Evolutionary conservation across 352 stramenopile species (phyloP), one percentile per base, ranked within the genome.

Genomic region (Phytophthora multivora): DNA sequence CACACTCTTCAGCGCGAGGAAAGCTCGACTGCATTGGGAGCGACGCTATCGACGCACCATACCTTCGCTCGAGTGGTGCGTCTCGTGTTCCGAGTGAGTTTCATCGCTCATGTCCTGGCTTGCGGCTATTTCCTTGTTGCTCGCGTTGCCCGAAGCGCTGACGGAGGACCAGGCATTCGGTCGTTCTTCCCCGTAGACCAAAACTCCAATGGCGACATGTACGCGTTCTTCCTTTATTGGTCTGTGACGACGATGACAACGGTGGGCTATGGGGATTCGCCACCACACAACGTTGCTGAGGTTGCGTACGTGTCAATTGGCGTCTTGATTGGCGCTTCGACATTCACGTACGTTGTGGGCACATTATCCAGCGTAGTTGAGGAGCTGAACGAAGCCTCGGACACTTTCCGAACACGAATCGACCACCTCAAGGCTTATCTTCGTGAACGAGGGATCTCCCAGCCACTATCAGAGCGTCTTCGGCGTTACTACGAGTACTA

Each of bases 401-500:
- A 88, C 12, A 83, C 69, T n/a, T 74, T 75, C 43, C 73, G 80
- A 11, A 73, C 80, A 31, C 84, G 84, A 15, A 88, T 87, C 66
- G 81, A 93, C 36, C 85, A 81, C 7, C 70, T 92, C 12, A 93
- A 93, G 31, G 83, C 83, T 26, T 92, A 93, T 51, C 66, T 93
- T 12, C 85, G 86, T 30, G 82, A 91, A 36, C 69, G 83, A 10
- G 52, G 53, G 9, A 80, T 94, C 28, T 75, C 85, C 2, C 81
- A 80, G 36, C 75, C 81, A 7, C 60, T 94, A 1, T 66, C 62
- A 1, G 61, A 74, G 4, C 71, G 85, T 8, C 62, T 94, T 42
- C 71, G 83, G 2, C 79, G 83, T 1, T 94, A 94, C 66, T 94
- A 91, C 46, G 83, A 92, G 38, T 94, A 92, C 30, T 94, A 90